Conservation (phyloP, 352 stramenopile genomes). For the Peronospora belbahrii region DNA sequence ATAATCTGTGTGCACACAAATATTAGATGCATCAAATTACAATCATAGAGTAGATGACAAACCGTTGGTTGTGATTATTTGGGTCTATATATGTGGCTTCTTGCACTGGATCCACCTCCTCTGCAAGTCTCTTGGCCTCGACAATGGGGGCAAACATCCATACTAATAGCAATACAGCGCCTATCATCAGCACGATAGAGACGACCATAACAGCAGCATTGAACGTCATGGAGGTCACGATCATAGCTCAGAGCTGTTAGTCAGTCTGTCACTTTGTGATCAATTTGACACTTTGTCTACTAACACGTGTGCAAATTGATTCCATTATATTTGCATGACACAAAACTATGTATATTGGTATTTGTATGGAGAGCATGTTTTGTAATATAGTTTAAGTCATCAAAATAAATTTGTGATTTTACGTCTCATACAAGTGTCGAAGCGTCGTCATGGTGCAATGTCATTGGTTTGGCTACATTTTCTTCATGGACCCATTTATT, state of each 20-base stretch:
- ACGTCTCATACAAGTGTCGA: slow-evolving; percentile 16
- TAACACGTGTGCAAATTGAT: too few species aligned
- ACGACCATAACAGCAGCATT: slow-evolving; percentile 14
- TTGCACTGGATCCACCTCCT: slow-evolving; percentile 40
- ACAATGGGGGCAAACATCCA: slow-evolving; percentile 56
- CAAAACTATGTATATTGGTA: not conserved
- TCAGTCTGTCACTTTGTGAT: too few species aligned
- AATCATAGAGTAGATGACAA: not conserved
- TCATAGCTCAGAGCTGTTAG: not conserved
- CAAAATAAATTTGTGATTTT: slow-evolving; percentile 9
- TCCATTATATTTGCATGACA: too few species aligned
- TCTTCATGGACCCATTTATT: slow-evolving; percentile 65
- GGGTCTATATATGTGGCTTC: slow-evolving; percentile 58
- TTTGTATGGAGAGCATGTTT: slow-evolving; percentile 6
- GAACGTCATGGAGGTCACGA: slow-evolving; percentile 9
- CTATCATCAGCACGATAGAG: slow-evolving; percentile 19
- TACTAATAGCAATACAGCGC: slow-evolving; percentile 28
- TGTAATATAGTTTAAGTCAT: slow-evolving; percentile 5
- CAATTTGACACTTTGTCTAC: too few species aligned
- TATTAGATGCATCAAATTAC: not conserved
- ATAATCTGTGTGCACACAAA: slow-evolving; percentile 21
- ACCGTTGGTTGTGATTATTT: slow-evolving; percentile 30
- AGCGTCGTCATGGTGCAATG: slow-evolving; percentile 7
- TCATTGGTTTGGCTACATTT: slow-evolving; percentile 22
- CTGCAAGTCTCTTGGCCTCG: slow-evolving; percentile 42